These are phyloP conservation scores for Cephalotrichum gorgonifer DNA, from an alignment of 2,329 filamentous ascomycete species.

Conservation along the genomic window DNA sequence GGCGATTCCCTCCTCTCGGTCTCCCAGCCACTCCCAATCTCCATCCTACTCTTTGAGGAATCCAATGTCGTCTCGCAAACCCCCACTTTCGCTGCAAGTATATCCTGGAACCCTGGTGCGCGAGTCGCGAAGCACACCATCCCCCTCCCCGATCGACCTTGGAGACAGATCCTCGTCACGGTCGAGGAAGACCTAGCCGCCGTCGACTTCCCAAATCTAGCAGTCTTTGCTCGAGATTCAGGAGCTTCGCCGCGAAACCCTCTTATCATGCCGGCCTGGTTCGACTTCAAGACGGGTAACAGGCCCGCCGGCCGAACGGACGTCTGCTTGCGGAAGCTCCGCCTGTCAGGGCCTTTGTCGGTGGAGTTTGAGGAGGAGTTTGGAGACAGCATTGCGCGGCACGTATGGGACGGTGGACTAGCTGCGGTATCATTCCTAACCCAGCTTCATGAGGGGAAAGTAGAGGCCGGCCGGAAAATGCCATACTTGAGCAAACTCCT, in stretches of 20 bases:
- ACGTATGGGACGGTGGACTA: slow-evolving; percentile 49
- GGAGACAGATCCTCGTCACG: slow-evolving; percentile 1
- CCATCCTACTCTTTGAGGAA: slow-evolving; percentile 10
- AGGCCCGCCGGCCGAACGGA: slow-evolving; percentile 13
- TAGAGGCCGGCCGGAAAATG: not conserved
- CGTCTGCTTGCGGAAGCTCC: slow-evolving; percentile 11
- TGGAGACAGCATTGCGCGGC: slow-evolving; percentile 48
- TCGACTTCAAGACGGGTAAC: slow-evolving; percentile 15
- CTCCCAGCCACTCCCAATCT: slow-evolving; percentile 30
- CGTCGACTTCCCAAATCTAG: not conserved
- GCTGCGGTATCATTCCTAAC: slow-evolving; percentile 27
- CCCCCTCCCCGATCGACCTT: not conserved
- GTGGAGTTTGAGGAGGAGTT: slow-evolving; percentile 44
- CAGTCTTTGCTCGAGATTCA: not conserved
- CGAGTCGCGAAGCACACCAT: slow-evolving; percentile 1
- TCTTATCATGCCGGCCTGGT: slow-evolving; percentile 33
- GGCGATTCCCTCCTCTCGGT: slow-evolving; percentile 44
- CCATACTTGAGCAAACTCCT: not conserved
- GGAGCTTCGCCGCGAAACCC: slow-evolving; percentile 12
- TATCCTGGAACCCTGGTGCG: slow-evolving; percentile 1
- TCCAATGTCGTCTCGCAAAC: slow-evolving; percentile 5
- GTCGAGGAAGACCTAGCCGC: not conserved
- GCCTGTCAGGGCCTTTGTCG: not conserved
- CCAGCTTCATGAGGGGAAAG: not conserved
- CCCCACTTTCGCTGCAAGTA: not conserved